Evolutionary conservation across 371 early-diverging fungal species (phyloP).

Genomic region (Mycotypha africana): DNA sequence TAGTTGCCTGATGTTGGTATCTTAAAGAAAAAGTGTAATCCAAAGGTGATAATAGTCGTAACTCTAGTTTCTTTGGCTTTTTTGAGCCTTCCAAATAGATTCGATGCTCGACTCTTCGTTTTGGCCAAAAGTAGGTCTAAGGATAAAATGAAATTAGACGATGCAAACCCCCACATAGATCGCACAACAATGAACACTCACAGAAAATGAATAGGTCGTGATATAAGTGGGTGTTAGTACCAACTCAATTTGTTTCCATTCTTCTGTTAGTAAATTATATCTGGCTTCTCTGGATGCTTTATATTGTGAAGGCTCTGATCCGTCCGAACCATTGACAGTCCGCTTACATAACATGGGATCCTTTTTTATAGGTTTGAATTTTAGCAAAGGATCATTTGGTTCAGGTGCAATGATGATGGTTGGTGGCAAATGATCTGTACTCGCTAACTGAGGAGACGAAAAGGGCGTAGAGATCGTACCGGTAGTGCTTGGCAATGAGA

Average conservation of each 20-base stretch:
- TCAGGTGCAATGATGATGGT: constrained; percentile 1
- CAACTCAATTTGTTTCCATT: constrained; percentile 30
- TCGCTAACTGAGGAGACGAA: not conserved
- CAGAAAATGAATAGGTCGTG: constrained; percentile 22
- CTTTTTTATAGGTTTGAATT: constrained; percentile 17
- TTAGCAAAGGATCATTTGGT: not conserved
- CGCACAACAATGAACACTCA: no score
- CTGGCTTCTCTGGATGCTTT: constrained; percentile 22
- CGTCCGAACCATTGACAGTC: constrained; percentile 3
- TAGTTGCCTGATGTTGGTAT: constrained; percentile 2
- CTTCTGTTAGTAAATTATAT: constrained; percentile 16
- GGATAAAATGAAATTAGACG: no score
- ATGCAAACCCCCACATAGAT: no score
- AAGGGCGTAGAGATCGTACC: not conserved
- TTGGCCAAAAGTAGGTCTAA: constrained; percentile 29
- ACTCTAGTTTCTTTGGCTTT: constrained; percentile 8
- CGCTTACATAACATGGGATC: constrained; percentile 26
- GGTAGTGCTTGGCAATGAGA: not conserved
- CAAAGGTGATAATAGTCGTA: constrained; percentile 29
- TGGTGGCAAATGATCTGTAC: not conserved
- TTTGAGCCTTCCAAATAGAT: constrained; percentile 12
- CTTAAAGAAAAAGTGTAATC: constrained; percentile 39
- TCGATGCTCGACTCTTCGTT: constrained; percentile 17
- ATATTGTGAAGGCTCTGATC: constrained; percentile 23
- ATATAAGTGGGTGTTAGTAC: constrained; percentile 17